Conservation (phyloP, 2,329 filamentous ascomycete species). For the Huntiella bhutanensis region DNA sequence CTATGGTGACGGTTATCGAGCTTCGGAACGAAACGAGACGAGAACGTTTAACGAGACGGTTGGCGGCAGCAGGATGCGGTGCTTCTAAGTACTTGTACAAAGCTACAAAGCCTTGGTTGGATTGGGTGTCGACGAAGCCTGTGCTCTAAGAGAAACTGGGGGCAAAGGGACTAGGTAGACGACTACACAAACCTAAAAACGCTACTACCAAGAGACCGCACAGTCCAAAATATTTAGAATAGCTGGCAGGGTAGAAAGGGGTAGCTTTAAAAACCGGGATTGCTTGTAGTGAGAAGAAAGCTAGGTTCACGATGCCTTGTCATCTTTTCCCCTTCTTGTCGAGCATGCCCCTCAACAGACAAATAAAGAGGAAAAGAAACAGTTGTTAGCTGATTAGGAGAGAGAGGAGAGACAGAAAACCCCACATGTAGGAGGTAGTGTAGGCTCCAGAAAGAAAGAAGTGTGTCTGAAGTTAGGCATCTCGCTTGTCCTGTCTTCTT, state of each 20-base stretch:
- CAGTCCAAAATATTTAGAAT: slow-evolving; percentile 7
- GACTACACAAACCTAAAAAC: slow-evolving; percentile 9
- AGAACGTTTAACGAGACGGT: slow-evolving; percentile 10
- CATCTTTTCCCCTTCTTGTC: too few relatives aligned
- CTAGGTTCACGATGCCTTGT: too few relatives aligned
- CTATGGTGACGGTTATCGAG: slow-evolving; percentile 7
- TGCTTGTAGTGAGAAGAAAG: too few relatives aligned
- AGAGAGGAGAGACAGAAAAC: too few relatives aligned
- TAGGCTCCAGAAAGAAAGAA: too few relatives aligned
- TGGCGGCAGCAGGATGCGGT: slow-evolving; percentile 11
- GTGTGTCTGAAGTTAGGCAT: too few relatives aligned
- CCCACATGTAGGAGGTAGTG: too few relatives aligned
- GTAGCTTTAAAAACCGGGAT: slow-evolving; percentile 3
- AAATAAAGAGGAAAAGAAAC: too few relatives aligned
- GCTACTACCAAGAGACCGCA: background rate
- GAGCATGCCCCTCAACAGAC: too few relatives aligned
- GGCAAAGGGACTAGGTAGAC: slow-evolving; percentile 2
- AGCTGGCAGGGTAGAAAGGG: slow-evolving; percentile 4
- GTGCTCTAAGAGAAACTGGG: background rate
- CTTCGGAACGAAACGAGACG: slow-evolving; percentile 10
- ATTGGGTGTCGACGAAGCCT: too few relatives aligned
- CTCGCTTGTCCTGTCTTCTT: too few relatives aligned
- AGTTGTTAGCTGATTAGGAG: too few relatives aligned
- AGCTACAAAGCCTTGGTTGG: background rate
- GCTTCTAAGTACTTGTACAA: slow-evolving; percentile 10